phyloP scores from a whole-genome alignment of 352 stramenopile genomes.

The Globisporangium paddicum region DNA sequence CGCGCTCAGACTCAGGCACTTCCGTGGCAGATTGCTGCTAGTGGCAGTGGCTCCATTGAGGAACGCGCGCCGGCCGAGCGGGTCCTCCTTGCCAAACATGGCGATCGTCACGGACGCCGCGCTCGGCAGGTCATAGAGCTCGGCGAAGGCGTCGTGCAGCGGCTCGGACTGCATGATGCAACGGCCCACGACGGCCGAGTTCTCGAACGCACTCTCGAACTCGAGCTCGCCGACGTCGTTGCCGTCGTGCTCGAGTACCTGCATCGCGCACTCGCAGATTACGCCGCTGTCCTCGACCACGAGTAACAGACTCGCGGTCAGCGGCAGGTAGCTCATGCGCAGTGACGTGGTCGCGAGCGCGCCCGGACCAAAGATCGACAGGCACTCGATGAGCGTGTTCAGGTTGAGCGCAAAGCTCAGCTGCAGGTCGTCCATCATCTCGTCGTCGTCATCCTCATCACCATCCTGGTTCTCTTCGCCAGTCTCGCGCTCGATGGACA shows the following conservation, averaged over 20 bases:
- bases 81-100: conserved; percentile 35
- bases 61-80: background rate
- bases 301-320: conserved; percentile 57
- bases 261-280: conserved; percentile 83
- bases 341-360: conserved; percentile 70
- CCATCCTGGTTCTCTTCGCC: conserved; percentile 8
- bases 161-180: conserved; percentile 84
- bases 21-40: conserved; percentile 7
- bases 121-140: conserved; percentile 82
- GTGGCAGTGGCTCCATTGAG: background rate
- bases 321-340: conserved; percentile 59
- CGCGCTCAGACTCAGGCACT: conserved; percentile 61
- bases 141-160: conserved; percentile 72
- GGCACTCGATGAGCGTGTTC: conserved; percentile 66
- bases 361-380: conserved; percentile 73
- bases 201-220: conserved; percentile 78
- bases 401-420: conserved; percentile 75
- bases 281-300: conserved; percentile 81
- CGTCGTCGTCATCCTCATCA: conserved; percentile 10
- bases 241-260: conserved; percentile 71
- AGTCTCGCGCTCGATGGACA: conserved; percentile 14
- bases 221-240: conserved; percentile 66
- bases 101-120: conserved; percentile 72
- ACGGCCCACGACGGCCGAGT: conserved; percentile 60
- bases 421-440: conserved; percentile 33